Evolutionary conservation across 345 rosid species (phyloP).

Genomic region (Aquilaria malaccensis): DNA sequence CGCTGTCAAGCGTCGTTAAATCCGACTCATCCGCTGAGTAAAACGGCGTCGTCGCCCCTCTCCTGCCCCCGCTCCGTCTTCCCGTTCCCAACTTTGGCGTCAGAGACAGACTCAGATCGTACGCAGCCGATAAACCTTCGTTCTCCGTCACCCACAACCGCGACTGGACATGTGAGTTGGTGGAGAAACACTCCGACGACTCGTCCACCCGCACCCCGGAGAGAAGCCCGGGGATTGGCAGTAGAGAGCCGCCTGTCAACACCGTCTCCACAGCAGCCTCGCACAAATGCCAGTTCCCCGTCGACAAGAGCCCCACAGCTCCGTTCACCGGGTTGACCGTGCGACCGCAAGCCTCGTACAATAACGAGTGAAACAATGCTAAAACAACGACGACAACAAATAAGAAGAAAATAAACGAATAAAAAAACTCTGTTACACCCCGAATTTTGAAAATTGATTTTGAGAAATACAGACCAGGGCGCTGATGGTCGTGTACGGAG

Average conservation of each 20-base stretch:
- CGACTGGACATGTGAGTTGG: constrained; percentile 15
- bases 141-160: constrained; percentile 17
- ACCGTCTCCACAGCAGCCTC: constrained; percentile 49
- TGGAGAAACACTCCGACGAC: constrained; percentile 19
- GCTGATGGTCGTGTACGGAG: constrained; percentile 46
- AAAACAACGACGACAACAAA: background rate
- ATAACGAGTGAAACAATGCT: constrained; percentile 54
- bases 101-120: constrained; percentile 20
- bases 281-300: constrained; percentile 54
- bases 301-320: constrained; percentile 48
- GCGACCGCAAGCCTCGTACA: constrained; percentile 60
- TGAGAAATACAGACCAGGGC: constrained; percentile 28
- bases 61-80: constrained; percentile 19
- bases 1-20: constrained; percentile 27
- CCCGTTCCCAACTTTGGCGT: constrained; percentile 14
- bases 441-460: background rate
- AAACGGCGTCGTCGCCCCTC: constrained; percentile 19
- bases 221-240: constrained; percentile 26
- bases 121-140: constrained; percentile 10
- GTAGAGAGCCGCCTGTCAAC: constrained; percentile 32
- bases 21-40: constrained; percentile 28
- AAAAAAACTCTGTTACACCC: background rate
- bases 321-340: constrained; percentile 60
- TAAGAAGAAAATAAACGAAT: background rate
- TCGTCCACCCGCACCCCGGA: constrained; percentile 25